phyloP scores from a whole-genome alignment of 257 asterid genomes.

The Ligustrum vulgare region DNA sequence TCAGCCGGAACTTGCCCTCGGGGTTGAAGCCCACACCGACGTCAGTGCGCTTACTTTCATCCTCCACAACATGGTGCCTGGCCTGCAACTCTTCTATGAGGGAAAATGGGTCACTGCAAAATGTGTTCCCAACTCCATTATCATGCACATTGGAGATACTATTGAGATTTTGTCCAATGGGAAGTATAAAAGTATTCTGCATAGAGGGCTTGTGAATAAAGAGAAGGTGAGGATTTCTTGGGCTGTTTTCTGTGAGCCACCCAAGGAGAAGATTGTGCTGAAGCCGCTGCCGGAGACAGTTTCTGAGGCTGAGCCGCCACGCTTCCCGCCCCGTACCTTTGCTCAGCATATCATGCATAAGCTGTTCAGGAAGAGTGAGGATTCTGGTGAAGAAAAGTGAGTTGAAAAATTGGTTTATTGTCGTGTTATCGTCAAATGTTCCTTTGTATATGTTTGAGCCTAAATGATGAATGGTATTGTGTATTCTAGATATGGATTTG shows the following conservation, averaged over 20 bases:
- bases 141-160: constrained; percentile 89
- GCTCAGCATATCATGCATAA: constrained; percentile 71
- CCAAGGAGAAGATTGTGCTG: constrained; percentile 68
- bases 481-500: too few relatives aligned
- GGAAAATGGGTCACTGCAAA: constrained; percentile 85
- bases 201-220: constrained; percentile 78
- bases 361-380: constrained; percentile 56
- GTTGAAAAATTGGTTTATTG: neutral
- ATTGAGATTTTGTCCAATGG: constrained; percentile 86
- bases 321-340: constrained; percentile 68
- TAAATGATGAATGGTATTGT: neutral
- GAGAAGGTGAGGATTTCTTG: constrained; percentile 84
- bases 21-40: constrained; percentile 93
- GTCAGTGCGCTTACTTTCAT: constrained; percentile 85
- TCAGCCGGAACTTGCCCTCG: constrained; percentile 91
- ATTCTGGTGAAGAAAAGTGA: neutral
- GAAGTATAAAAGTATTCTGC: constrained; percentile 77
- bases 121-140: constrained; percentile 83
- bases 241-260: constrained; percentile 79
- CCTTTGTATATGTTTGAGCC: neutral
- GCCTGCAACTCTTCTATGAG: constrained; percentile 71
- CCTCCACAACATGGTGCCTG: constrained; percentile 96
- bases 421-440: neutral
- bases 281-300: constrained; percentile 74
- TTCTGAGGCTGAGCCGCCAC: constrained; percentile 58